Conservation (phyloP, 1,284 basidiomycete species). For the Apiotrichum gracile region DNA sequence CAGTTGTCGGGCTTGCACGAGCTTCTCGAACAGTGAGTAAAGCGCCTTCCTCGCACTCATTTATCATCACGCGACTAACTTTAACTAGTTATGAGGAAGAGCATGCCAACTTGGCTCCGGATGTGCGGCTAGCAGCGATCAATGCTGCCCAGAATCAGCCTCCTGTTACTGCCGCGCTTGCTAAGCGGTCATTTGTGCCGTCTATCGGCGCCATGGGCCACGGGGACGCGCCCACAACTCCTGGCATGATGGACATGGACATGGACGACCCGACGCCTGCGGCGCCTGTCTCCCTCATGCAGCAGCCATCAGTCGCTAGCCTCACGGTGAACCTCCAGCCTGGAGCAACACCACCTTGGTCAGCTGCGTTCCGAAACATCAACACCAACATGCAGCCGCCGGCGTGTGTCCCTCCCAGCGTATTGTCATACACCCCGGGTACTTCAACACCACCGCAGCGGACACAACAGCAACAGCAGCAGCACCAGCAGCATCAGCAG, state of each 20-base stretch:
- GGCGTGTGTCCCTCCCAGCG: slow-evolving; percentile 40
- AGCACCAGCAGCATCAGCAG: slow-evolving; percentile 28
- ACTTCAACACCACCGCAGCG: background rate
- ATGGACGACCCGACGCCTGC: slow-evolving; percentile 41
- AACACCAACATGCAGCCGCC: slow-evolving; percentile 15
- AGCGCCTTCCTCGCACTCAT: background rate
- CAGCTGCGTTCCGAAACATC: slow-evolving; percentile 24
- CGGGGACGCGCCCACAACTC: slow-evolving; percentile 44
- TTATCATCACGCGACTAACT: background rate
- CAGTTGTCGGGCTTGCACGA: slow-evolving; percentile 47
- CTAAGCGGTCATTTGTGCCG: slow-evolving; percentile 1
- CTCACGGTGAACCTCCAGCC: slow-evolving; percentile 8
- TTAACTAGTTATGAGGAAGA: slow-evolving; percentile 45
- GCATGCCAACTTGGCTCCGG: slow-evolving; percentile 43
- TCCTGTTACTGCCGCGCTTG: background rate
- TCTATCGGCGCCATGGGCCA: slow-evolving; percentile 10
- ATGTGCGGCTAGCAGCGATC: slow-evolving; percentile 42
- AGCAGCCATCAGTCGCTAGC: slow-evolving; percentile 10
- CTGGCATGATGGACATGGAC: slow-evolving; percentile 49
- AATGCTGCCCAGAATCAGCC: slow-evolving; percentile 33
- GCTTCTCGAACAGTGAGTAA: slow-evolving; percentile 47
- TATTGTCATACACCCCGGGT: slow-evolving; percentile 39
- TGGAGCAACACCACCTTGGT: slow-evolving; percentile 26
- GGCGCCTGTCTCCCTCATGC: slow-evolving; percentile 13
- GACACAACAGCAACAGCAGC: slow-evolving; percentile 10